Percentiles rank a stretch among this genome's conserved stretches.
These are phyloP conservation scores for Stenogyne calaminthoides DNA, from an alignment of 305 asterid species.

Conservation along the genomic window DNA sequence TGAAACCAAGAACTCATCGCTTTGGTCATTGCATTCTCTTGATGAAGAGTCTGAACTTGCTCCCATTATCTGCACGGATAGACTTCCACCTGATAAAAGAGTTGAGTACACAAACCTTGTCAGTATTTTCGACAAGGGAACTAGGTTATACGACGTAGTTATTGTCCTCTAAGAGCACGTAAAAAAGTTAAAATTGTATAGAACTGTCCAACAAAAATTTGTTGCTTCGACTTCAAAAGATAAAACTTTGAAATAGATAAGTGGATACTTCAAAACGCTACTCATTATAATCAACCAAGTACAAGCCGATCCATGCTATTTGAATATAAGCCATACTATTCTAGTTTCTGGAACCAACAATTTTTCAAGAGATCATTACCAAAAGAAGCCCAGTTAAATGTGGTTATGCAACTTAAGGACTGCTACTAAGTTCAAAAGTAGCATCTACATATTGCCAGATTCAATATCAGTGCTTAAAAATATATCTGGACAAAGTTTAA, in stretches of 20 bases:
- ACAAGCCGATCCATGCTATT: not conserved
- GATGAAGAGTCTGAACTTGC: slow-evolving; percentile 37
- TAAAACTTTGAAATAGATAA: too few species aligned
- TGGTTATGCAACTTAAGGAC: not conserved
- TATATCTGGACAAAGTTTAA: not conserved
- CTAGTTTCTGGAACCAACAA: not conserved
- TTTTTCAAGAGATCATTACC: not conserved
- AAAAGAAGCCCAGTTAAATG: not conserved
- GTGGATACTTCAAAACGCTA: not conserved
- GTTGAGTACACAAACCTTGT: not conserved
- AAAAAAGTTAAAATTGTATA: too few species aligned
- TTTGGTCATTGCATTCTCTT: slow-evolving; percentile 28
- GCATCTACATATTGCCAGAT: not conserved
- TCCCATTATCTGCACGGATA: too few species aligned
- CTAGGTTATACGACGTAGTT: not conserved
- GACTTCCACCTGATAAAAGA: slow-evolving; percentile 61
- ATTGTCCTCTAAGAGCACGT: too few species aligned
- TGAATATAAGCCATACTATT: not conserved
- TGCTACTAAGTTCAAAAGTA: not conserved
- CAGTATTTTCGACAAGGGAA: not conserved
- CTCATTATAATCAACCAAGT: not conserved
- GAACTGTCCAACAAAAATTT: too few species aligned
- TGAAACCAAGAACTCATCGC: slow-evolving; percentile 1
- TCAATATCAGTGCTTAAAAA: not conserved
- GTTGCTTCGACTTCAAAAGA: too few species aligned